These are phyloP conservation scores for Parastagonospora avenae DNA, from an alignment of 2,329 filamentous ascomycete species.

Conservation along the genomic window DNA sequence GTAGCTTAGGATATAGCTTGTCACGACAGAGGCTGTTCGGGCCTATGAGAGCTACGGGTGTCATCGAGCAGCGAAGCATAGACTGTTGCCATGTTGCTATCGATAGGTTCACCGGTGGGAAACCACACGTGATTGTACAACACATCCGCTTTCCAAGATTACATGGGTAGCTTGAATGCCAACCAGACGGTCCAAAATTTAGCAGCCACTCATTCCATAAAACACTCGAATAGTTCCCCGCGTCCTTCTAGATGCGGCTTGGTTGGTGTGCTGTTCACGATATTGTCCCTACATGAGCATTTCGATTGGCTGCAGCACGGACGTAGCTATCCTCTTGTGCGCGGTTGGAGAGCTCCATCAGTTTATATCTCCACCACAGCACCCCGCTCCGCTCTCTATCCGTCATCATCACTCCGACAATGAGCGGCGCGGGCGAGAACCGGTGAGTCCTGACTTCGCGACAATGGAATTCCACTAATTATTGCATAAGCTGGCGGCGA, in stretches of 20 bases:
- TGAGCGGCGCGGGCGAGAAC: slow-evolving; percentile 48
- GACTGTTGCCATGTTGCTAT: background rate
- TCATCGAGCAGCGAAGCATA: background rate
- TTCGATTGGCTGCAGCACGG: slow-evolving; percentile 30
- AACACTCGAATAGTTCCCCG: slow-evolving; percentile 10
- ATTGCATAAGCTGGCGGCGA: slow-evolving; percentile 40
- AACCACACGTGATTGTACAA: slow-evolving; percentile 14
- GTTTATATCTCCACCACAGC: slow-evolving; percentile 38
- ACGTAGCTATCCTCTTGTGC: slow-evolving; percentile 24
- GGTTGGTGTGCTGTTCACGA: slow-evolving; percentile 22
- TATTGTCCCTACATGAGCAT: slow-evolving; percentile 10
- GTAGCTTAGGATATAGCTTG: background rate
- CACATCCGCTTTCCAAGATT: slow-evolving; percentile 18
- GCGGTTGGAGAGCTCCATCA: slow-evolving; percentile 30
- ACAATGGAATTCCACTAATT: slow-evolving; percentile 16
- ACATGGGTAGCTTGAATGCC: too few relatives aligned
- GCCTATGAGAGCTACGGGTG: background rate
- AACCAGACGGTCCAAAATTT: slow-evolving; percentile 9
- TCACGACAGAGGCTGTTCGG: background rate
- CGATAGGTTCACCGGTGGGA: slow-evolving; percentile 4
- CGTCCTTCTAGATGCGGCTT: slow-evolving; percentile 19
- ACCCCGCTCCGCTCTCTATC: slow-evolving; percentile 33
- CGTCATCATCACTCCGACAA: slow-evolving; percentile 30
- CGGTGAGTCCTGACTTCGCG: slow-evolving; percentile 25
- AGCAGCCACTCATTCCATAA: slow-evolving; percentile 19